phyloP scores from a whole-genome alignment of 495 filamentous ascomycete species.

The Penicillium nucicola region DNA sequence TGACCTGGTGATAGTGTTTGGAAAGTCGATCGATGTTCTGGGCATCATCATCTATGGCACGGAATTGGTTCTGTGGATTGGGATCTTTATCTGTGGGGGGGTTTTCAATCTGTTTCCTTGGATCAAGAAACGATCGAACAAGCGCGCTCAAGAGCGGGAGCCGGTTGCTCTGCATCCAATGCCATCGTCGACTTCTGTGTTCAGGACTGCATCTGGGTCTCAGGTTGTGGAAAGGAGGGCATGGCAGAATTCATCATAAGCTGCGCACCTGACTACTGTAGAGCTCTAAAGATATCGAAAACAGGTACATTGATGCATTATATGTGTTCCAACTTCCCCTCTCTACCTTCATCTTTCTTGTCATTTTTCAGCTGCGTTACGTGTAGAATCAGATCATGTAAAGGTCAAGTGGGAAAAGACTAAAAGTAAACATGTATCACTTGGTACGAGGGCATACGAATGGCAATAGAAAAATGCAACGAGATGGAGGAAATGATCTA shows the following conservation, averaged over 20 bases:
- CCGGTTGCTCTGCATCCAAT: slow-evolving; percentile 42
- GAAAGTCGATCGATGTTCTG: slow-evolving; percentile 49
- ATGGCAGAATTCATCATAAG: slow-evolving; percentile 5
- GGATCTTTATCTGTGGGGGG: slow-evolving; percentile 57
- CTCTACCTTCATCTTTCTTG: too few relatives aligned
- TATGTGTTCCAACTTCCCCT: too few relatives aligned
- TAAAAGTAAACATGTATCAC: too few relatives aligned
- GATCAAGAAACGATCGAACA: slow-evolving; percentile 26
- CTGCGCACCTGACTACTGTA: too few relatives aligned
- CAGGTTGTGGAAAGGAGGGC: slow-evolving; percentile 20
- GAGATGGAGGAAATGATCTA: too few relatives aligned
- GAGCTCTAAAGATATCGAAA: too few relatives aligned
- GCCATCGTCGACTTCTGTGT: slow-evolving; percentile 57
- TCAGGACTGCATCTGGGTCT: slow-evolving; percentile 45
- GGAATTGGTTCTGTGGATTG: slow-evolving; percentile 59
- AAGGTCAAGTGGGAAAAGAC: too few relatives aligned
- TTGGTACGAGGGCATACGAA: too few relatives aligned
- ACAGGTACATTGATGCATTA: too few relatives aligned
- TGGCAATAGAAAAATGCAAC: too few relatives aligned
- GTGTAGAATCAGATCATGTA: too few relatives aligned
- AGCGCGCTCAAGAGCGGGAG: slow-evolving; percentile 7
- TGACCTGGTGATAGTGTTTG: slow-evolving; percentile 44
- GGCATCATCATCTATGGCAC: slow-evolving; percentile 61
- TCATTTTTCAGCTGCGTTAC: too few relatives aligned
- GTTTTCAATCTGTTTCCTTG: slow-evolving; percentile 59